phyloP scores from a whole-genome alignment of 257 asterid species.

The Lantana camara region DNA sequence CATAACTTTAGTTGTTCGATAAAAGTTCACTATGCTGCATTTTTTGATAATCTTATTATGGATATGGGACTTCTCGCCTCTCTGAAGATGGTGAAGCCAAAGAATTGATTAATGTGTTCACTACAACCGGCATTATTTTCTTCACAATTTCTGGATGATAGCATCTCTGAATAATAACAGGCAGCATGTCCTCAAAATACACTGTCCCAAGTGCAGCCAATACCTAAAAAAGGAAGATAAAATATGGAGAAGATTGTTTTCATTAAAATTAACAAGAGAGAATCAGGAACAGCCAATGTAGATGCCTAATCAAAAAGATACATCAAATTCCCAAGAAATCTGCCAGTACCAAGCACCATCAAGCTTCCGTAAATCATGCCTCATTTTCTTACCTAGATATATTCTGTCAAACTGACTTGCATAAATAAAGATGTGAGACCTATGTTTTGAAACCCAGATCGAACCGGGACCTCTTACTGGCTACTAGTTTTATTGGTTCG shows the following conservation, averaged over 20 bases:
- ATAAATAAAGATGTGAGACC: no score
- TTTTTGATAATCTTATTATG: slow-evolving; percentile 18
- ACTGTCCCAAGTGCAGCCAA: slow-evolving; percentile 91
- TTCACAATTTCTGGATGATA: slow-evolving; percentile 88
- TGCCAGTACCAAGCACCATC: no score
- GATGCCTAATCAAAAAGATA: no score
- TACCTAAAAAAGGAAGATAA: slow-evolving; percentile 54
- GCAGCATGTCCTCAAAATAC: slow-evolving; percentile 85
- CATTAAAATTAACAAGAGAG: not conserved
- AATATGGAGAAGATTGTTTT: slow-evolving; percentile 6
- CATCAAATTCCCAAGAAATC: no score
- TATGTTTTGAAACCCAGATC: no score
- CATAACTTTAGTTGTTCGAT: slow-evolving; percentile 13
- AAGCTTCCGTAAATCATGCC: no score
- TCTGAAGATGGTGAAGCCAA: slow-evolving; percentile 95
- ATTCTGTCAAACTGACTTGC: no score
- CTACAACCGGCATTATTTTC: slow-evolving; percentile 96
- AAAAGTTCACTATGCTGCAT: slow-evolving; percentile 12
- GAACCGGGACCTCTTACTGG: no score
- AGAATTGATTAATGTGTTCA: slow-evolving; percentile 91
- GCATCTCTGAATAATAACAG: slow-evolving; percentile 84
- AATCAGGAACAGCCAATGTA: no score
- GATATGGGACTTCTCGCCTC: slow-evolving; percentile 79
- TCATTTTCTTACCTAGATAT: no score
- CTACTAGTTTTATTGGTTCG: no score